These are phyloP conservation scores for Apocynum venetum DNA, from an alignment of 257 asterid genomes.

Conservation along the genomic window DNA sequence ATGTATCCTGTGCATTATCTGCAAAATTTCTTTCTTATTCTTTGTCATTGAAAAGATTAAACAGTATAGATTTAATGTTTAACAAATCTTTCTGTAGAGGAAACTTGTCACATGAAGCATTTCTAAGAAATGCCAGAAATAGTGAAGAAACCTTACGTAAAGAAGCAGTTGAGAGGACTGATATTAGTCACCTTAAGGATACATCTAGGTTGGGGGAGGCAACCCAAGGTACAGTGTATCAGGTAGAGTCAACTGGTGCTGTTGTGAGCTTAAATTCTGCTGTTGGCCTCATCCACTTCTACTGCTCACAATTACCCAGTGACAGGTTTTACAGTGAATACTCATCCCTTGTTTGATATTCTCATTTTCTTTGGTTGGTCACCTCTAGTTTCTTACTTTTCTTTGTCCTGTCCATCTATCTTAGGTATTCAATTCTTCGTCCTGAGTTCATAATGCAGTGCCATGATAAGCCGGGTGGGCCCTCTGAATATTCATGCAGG, in stretches of 20 bases:
- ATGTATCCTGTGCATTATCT: slow-evolving; percentile 18
- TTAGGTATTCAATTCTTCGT: slow-evolving; percentile 89
- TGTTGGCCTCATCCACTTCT: slow-evolving; percentile 94
- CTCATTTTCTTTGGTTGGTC: slow-evolving; percentile 14
- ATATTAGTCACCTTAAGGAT: slow-evolving; percentile 88
- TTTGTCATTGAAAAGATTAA: slow-evolving; percentile 9
- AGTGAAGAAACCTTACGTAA: slow-evolving; percentile 97
- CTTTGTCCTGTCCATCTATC: neutral
- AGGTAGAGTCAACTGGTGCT: slow-evolving; percentile 98
- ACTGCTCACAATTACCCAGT: slow-evolving; percentile 97
- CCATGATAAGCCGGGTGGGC: slow-evolving; percentile 70
- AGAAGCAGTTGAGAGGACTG: slow-evolving; percentile 98
- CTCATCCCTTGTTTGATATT: neutral
- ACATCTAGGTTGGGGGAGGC: slow-evolving; percentile 51
- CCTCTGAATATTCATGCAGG: slow-evolving; percentile 88
- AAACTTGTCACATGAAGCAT: slow-evolving; percentile 79
- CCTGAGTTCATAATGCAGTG: slow-evolving; percentile 93
- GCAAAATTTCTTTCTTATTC: slow-evolving; percentile 8
- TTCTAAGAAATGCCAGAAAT: slow-evolving; percentile 89
- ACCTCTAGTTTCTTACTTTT: neutral
- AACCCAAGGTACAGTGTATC: slow-evolving; percentile 58
- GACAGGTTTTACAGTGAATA: slow-evolving; percentile 55
- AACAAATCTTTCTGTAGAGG: slow-evolving; percentile 52
- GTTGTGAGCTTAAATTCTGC: slow-evolving; percentile 99
- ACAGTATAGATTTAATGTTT: slow-evolving; percentile 14